Evolutionary conservation across 2,329 filamentous ascomycete genomes (phyloP), one percentile per base, ranked within the genome.

Genomic region (Canariomyces notabilis): DNA sequence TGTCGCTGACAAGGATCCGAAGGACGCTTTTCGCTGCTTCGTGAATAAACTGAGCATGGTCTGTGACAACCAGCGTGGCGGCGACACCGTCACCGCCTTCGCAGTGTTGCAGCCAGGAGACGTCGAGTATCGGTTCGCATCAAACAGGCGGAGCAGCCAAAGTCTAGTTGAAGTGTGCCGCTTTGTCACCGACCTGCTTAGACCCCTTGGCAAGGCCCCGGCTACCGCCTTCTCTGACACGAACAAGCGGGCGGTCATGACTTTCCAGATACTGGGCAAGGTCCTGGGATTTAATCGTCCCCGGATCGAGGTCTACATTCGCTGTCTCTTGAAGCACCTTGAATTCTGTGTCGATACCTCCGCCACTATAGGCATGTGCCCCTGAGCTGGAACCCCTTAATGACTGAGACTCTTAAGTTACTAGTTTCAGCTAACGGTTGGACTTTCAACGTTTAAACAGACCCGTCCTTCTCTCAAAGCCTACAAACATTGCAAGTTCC

Each of bases 31-130:
- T 31, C 42, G 40, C 23, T 53, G 48, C 33, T 56, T 55, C 37
- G 46, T 59, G 20, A 56, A 59, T 42, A 58, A 58, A 39, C 37
- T 61, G 2, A 51, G 37, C 5, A 57, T 55, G 18, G 43, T 61
- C 8, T 61, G 58, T 31, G 55, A 60, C 42, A 54, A 20, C 47
- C 37, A 42, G 9, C 44, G 16, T 2, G 37, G 48, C 8, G 57
- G 58, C 2, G 36, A 36, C 2, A 54, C 54, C 1, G 52, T 60
- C 5, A 59, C 58, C 2, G 51, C 59, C 4, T 43, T 56, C 21
- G 51, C 42, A 14, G 47, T 57, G 0, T 47, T 61, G 14, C 29
- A 55, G 16, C 42, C 50, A 4, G 58, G 54, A 9, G n/a, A 29
- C 2, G 42, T 56, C 11, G 33, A 60, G 15, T 60, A 60, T 42